Percentiles rank a stretch among this genome's conserved stretches.
Evolutionary conservation across 108 stramenopile genomes (phyloP).

Genomic region (Skeletonema potamos): DNA sequence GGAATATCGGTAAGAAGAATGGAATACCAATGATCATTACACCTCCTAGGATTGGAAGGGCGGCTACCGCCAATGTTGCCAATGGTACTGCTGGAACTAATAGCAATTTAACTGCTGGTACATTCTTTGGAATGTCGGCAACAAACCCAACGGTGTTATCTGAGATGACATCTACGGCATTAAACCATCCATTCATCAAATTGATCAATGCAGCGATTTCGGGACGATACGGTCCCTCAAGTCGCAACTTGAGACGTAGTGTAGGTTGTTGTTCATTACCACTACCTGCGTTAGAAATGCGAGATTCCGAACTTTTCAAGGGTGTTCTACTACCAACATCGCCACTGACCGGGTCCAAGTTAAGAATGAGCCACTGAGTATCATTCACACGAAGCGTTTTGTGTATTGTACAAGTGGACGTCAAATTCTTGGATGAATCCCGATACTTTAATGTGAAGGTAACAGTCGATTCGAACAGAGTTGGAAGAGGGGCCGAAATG

Average conservation of each 20-base stretch:
- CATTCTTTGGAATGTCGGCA: conserved; percentile 16
- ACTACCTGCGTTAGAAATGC: conserved; percentile 6
- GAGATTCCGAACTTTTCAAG: neutral
- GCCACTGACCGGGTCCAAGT: conserved; percentile 22
- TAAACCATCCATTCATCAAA: conserved; percentile 63
- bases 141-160: conserved; percentile 23
- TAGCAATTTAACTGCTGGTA: conserved; percentile 49
- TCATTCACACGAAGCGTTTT: conserved; percentile 57
- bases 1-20: conserved; percentile 64
- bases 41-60: conserved; percentile 57
- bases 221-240: conserved; percentile 73
- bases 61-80: conserved; percentile 48
- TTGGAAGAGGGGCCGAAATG: conserved; percentile 45
- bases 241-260: conserved; percentile 64
- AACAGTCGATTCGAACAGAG: conserved; percentile 50
- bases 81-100: conserved; percentile 66
- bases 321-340: neutral
- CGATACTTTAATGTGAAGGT: conserved; percentile 49
- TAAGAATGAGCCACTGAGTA: conserved; percentile 76
- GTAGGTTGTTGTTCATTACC: conserved; percentile 51
- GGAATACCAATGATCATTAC: conserved; percentile 69
- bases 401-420: conserved; percentile 21
- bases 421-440: conserved; percentile 31
- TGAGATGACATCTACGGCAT: conserved; percentile 55
- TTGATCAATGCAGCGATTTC: conserved; percentile 68